These are phyloP conservation scores for Colletotrichum euphorbiae DNA, from an alignment of 2,329 filamentous ascomycete genomes.

Conservation along the genomic window DNA sequence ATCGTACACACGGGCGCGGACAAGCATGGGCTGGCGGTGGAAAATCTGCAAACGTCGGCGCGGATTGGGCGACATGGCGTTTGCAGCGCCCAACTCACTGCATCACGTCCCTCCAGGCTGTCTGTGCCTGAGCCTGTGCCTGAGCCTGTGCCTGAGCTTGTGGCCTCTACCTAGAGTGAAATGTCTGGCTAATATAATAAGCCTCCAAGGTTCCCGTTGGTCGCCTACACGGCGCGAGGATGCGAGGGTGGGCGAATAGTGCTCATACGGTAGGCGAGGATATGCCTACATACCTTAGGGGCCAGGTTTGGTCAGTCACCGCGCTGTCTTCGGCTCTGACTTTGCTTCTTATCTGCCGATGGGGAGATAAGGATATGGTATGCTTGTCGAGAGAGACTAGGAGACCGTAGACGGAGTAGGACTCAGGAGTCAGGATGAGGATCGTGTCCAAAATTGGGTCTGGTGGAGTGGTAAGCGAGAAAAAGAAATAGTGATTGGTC, in stretches of 20 bases:
- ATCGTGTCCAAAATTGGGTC: conserved; percentile 37
- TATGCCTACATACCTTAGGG: conserved; percentile 30
- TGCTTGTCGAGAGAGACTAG: conserved; percentile 11
- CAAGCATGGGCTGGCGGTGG: conserved; percentile 26
- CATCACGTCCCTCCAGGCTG: conserved; percentile 18
- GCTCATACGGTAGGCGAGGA: neutral
- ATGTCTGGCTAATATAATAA: no score
- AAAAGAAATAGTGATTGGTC: conserved; percentile 17
- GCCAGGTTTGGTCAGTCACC: conserved; percentile 2
- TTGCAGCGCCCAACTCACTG: conserved; percentile 5
- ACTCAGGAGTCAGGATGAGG: no score
- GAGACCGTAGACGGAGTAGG: no score
- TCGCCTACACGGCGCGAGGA: conserved; percentile 20
- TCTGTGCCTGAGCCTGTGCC: conserved; percentile 10
- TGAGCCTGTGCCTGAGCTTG: conserved; percentile 22
- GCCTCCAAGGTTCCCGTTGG: no score
- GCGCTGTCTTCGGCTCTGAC: conserved; percentile 14
- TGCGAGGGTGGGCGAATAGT: neutral
- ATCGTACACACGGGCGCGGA: conserved; percentile 6
- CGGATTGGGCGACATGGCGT: conserved; percentile 28
- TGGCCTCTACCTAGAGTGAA: no score
- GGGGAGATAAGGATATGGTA: neutral
- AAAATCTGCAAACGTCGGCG: conserved; percentile 30
- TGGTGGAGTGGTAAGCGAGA: neutral
- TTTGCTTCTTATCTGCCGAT: conserved; percentile 11